Percentiles rank a stretch among this genome's conserved stretches.
These are phyloP conservation scores for Carex littledalei DNA, from an alignment of 176 grass and related monocot genomes.

Conservation along the genomic window DNA sequence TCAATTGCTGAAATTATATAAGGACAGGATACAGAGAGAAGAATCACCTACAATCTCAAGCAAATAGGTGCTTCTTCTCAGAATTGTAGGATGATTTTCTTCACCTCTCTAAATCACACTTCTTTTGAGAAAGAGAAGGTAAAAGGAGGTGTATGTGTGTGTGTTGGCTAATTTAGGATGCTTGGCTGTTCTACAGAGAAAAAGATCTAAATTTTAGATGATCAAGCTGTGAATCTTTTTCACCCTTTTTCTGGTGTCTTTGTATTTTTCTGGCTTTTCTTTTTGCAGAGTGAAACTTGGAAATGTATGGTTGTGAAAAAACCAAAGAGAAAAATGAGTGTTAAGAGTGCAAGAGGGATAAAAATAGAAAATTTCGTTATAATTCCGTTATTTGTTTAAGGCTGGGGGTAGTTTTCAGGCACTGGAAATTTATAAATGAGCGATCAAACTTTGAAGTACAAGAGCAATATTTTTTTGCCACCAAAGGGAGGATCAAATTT, in stretches of 20 bases:
- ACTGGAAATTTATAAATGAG: neutral
- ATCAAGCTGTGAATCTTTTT: neutral
- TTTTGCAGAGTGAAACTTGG: neutral
- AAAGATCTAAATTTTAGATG: conserved; percentile 4
- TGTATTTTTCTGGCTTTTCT: neutral
- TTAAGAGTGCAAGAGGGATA: conserved; percentile 8
- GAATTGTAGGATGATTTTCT: conserved; percentile 1
- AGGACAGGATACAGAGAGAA: neutral
- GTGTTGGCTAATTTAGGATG: conserved; percentile 21
- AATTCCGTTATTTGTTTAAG: neutral
- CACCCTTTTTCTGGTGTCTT: neutral
- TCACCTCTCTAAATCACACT: neutral
- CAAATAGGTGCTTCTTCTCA: conserved; percentile 19
- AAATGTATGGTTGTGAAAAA: neutral
- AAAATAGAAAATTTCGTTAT: neutral
- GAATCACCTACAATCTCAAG: conserved; percentile 14
- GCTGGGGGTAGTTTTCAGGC: neutral
- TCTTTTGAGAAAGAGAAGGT: neutral
- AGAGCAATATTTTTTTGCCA: neutral
- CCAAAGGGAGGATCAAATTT: neutral
- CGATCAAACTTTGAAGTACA: no score
- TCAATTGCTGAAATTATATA: neutral
- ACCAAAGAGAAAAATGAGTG: neutral
- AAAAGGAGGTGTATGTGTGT: neutral
- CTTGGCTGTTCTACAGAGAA: conserved; percentile 10